Base-by-base conservation (phyloP, 2,329 filamentous ascomycete species). In the Penicillium janthinellum region DNA sequence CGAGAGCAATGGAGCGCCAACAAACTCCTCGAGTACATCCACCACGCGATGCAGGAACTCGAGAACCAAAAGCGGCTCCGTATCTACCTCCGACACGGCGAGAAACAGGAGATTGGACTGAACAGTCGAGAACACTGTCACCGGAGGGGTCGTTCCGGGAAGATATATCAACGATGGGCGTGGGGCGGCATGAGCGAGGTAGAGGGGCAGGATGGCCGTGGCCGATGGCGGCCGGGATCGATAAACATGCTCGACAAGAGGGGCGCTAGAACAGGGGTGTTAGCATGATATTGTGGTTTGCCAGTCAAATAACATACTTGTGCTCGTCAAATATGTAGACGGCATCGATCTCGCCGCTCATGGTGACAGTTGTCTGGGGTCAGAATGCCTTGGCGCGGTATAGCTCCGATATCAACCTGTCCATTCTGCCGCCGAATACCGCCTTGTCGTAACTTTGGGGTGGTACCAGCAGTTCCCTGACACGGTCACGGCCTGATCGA, bases 301-400 rank as follows among this genome's bases (percentile, higher is more conserved):
- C 4, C 5, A 5, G 22, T n/a, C n/a, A 50, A 8, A 60, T 34
- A 67, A 56, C 84, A 72, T 81, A 96, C 93, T 93, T 92, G 79
- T 93, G 88, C 82, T 97, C 93, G 85, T 98, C 93, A 78, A 90
- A 97, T 75, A 99, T 92, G 82, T 98, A 94, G 72, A 99, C 84
- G 75, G 94, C 95, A 83, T 98, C 94, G 73, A 99, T 90, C 74
- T 90, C 87, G 80, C 91, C 88, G 81, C 86, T 91, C 90, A 93
- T 94, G 75, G 78, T 88, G 73, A 56, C 67, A 68, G 70, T 66
- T 69, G 63, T 64, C 61, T 65, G 59, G 59, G 28, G 65, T 35
- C 41, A 54, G 42, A 50, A 51, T 56, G 38, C 14, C 38, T 51
- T 60, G 57, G 54, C 37, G 51, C 58, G 59, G 62, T 64, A 67